These are phyloP conservation scores for Tuber umbilicatum DNA, from an alignment of 495 filamentous ascomycete genomes.

Conservation along the genomic window DNA sequence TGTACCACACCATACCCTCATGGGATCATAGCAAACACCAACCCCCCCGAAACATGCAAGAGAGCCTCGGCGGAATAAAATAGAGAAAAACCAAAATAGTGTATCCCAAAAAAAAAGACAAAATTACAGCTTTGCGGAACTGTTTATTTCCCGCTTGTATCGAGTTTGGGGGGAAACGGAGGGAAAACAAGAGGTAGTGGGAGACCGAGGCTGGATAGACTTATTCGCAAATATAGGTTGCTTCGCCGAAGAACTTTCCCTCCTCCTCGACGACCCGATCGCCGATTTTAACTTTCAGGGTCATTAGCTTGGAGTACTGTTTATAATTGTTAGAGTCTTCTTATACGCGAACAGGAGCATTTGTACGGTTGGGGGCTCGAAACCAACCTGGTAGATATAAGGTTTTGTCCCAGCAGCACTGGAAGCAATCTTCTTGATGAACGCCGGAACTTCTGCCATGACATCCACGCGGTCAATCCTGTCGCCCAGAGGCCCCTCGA, in stretches of 20 bases:
- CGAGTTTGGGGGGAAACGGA: not conserved
- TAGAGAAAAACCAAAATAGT: not conserved
- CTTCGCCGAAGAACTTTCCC: constrained; percentile 72
- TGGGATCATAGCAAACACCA: not conserved
- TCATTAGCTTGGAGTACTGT: constrained; percentile 48
- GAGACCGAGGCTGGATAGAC: not conserved
- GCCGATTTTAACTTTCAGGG: constrained; percentile 74
- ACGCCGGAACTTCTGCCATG: constrained; percentile 90
- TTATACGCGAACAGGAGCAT: not conserved
- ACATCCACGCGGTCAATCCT: constrained; percentile 82
- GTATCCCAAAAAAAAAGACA: not conserved
- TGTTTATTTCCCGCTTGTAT: not conserved
- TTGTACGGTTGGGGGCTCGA: not conserved
- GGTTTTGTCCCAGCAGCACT: constrained; percentile 83
- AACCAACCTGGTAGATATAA: constrained; percentile 87
- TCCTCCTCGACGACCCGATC: constrained; percentile 69
- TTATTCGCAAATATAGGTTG: constrained; percentile 74
- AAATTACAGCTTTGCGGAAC: not conserved
- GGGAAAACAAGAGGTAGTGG: not conserved
- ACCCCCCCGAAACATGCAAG: not conserved
- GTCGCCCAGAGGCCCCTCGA: constrained; percentile 64
- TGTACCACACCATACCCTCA: not conserved
- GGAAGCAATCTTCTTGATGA: constrained; percentile 87
- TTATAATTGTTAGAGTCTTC: constrained; percentile 13
- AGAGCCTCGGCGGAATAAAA: not conserved